Evolutionary conservation across 2,329 filamentous ascomycete genomes (phyloP), one percentile per base, ranked within the genome.

Genomic region (Penicillium sp.): DNA sequence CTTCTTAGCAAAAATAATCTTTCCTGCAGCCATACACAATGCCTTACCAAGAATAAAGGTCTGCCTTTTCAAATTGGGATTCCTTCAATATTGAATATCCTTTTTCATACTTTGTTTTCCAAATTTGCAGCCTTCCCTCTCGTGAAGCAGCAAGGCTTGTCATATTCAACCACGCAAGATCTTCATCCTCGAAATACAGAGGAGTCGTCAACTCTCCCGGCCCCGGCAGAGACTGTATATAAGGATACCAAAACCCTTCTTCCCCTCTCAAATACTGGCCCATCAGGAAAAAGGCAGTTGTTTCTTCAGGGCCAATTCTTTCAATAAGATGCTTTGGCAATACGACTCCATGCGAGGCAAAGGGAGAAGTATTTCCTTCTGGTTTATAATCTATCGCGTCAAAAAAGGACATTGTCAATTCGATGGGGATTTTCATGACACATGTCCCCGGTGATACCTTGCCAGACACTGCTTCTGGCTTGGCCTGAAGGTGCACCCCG

Each of bases 231-330:
- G 82, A 81, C 9, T 74, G 72, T 61, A 91, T 82, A 70, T 91
- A 91, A 1, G 84, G 80, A 67, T 76, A 79, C 88, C 88, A 91
- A 62, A 82, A 83, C 0, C 87, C 88, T 1, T 77, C 65, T 1
- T 71, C 55, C 1, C 81, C 82, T 2, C 79, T 71, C 30, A 90
- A 75, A 65, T 84, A 85, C 67, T 91, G 83, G 59, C 86, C 83
- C 66, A 89, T 79, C 5, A 91, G 77, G 61, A 89, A 87, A 70
- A 90, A 87, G 3, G 86, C 81, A 8, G 83, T 81, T 49, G 86
- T 72, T 56, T 88, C 82, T 62, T 88, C 81, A 0, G 83, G 79
- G 1, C 81, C 79, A 1, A 79, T 69, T 4, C 66, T 64, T 1
- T 75, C 63, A 47, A 87, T 69, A 61, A 89, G 84, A 1, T 66